phyloP scores from a whole-genome alignment of 2,329 filamentous ascomycete genomes.

The Penicillium sclerotigenum region DNA sequence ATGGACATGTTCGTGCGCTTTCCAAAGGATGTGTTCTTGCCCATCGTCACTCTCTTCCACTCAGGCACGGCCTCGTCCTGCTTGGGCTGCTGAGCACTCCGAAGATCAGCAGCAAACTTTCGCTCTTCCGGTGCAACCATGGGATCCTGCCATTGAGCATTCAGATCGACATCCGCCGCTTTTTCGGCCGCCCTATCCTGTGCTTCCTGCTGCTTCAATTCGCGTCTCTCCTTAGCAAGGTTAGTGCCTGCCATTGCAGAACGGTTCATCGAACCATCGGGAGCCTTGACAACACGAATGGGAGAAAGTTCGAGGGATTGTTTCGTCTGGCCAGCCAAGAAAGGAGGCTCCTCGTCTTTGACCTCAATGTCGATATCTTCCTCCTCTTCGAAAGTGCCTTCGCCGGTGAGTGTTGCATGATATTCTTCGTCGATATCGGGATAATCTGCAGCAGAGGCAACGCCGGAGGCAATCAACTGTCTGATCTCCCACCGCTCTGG shows the following conservation, averaged over 20 bases:
- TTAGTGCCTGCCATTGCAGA: constrained; percentile 91
- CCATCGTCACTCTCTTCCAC: constrained; percentile 82
- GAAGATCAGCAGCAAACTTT: constrained; percentile 84
- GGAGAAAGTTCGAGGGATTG: constrained; percentile 92
- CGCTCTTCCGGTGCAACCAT: constrained; percentile 83
- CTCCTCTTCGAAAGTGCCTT: constrained; percentile 85
- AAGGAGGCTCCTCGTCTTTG: constrained; percentile 91
- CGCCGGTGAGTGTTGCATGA: constrained; percentile 78
- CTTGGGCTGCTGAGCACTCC: constrained; percentile 61
- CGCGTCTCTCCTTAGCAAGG: constrained; percentile 83
- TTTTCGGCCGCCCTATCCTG: constrained; percentile 74
- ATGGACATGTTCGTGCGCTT: constrained; percentile 89
- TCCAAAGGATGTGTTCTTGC: constrained; percentile 75
- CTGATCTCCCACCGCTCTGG: constrained; percentile 97
- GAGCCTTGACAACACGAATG: constrained; percentile 94
- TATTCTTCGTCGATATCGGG: constrained; percentile 94
- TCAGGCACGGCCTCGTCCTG: constrained; percentile 72
- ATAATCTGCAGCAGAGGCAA: constrained; percentile 87
- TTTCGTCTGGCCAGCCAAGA: constrained; percentile 92
- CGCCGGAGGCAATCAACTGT: constrained; percentile 92
- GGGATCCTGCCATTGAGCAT: constrained; percentile 92
- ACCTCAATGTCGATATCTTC: constrained; percentile 98
- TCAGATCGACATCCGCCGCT: constrained; percentile 73
- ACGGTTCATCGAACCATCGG: constrained; percentile 95
- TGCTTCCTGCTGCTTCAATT: constrained; percentile 81